Percentiles rank a stretch among this genome's conserved stretches.
Evolutionary conservation across 2,329 filamentous ascomycete genomes (phyloP).

Genomic region (Exophiala xenobiotica): DNA sequence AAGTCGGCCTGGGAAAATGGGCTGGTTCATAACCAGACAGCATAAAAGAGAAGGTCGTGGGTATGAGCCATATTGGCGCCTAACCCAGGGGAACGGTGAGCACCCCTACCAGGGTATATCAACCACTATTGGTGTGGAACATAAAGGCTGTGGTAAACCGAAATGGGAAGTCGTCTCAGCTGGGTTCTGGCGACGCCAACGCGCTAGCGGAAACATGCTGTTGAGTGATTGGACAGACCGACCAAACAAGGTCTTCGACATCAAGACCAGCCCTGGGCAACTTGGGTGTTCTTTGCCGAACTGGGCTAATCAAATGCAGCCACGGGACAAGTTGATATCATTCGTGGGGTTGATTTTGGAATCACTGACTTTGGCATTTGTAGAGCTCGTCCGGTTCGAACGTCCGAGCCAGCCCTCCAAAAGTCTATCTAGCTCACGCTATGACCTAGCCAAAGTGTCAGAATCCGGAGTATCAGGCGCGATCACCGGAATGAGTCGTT

Average conservation of each 20-base stretch:
- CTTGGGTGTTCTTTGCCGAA: neutral
- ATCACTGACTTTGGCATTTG: neutral
- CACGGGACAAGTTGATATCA: neutral
- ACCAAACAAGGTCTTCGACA: neutral
- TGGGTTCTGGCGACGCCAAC: neutral
- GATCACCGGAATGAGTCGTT: neutral
- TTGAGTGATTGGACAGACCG: neutral
- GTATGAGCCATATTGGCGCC: neutral
- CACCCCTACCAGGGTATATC: neutral
- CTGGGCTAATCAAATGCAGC: neutral
- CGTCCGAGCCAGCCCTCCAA: neutral
- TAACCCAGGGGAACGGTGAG: neutral
- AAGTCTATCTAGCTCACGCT: neutral
- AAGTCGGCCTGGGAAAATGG: neutral
- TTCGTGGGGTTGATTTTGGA: neutral
- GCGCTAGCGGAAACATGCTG: neutral
- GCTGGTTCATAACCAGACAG: neutral
- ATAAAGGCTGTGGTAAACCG: neutral
- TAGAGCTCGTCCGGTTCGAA: neutral
- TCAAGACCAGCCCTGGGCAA: too few species aligned
- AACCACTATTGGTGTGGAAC: slow-evolving; percentile 1
- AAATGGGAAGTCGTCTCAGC: slow-evolving; percentile 1
- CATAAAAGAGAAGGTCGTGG: neutral
- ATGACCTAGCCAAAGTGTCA: neutral
- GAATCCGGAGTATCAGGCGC: neutral